These are phyloP conservation scores for Aspergillus ostianus DNA, from an alignment of 495 filamentous ascomycete species.

Conservation along the genomic window DNA sequence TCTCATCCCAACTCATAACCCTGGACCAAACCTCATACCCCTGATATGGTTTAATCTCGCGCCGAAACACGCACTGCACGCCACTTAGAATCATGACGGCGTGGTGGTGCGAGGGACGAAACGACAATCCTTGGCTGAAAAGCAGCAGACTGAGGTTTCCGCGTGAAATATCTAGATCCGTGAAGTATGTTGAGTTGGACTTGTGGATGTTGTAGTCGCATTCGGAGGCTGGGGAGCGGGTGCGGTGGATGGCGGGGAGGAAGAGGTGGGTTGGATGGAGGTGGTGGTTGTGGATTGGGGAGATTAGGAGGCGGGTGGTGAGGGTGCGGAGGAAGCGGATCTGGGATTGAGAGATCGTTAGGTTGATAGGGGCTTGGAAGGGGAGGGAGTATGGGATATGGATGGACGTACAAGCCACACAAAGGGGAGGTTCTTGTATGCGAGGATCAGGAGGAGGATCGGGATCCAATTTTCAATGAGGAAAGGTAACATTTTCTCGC, in stretches of 20 bases:
- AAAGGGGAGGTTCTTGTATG: constrained; percentile 66
- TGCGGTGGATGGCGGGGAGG: constrained; percentile 42
- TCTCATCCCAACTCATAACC: constrained; percentile 69
- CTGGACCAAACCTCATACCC: constrained; percentile 72
- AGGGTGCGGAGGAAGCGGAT: constrained; percentile 11
- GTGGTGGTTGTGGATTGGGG: background rate
- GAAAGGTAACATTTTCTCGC: background rate
- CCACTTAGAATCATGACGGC: constrained; percentile 63
- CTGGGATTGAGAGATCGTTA: background rate
- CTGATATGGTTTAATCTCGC: constrained; percentile 68
- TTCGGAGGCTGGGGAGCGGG: constrained; percentile 54
- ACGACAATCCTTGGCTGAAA: constrained; percentile 45
- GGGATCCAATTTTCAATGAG: constrained; percentile 2
- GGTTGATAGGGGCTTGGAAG: background rate
- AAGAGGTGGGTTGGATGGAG: constrained; percentile 34
- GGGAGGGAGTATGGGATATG: background rate
- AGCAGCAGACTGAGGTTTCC: constrained; percentile 54
- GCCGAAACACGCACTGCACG: constrained; percentile 63
- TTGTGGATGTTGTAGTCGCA: constrained; percentile 86
- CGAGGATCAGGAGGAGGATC: constrained; percentile 3
- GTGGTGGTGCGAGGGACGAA: constrained; percentile 28
- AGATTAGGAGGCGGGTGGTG: constrained; percentile 6
- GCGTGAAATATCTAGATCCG: constrained; percentile 73
- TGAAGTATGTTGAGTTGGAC: constrained; percentile 79
- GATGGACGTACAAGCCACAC: constrained; percentile 63